These are phyloP conservation scores for Rhododendron henanense DNA, from an alignment of 148 eudicot genomes.

Conservation along the genomic window DNA sequence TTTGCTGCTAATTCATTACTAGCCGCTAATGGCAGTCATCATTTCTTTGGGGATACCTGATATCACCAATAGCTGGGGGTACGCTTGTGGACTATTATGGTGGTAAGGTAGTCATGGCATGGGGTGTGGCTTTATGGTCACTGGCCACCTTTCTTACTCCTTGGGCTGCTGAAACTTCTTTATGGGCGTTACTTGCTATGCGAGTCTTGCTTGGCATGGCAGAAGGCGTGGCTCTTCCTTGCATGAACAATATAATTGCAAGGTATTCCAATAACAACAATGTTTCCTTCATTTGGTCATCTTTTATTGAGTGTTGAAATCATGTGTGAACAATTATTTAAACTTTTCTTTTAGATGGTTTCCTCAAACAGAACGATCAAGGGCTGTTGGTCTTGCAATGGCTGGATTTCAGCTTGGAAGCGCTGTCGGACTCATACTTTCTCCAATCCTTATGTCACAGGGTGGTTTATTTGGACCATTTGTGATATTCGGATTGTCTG, in stretches of 20 bases:
- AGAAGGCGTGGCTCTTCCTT: conserved; percentile 98
- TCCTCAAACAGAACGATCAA: conserved; percentile 74
- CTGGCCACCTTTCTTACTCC: conserved; percentile 86
- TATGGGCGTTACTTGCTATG: conserved; percentile 60
- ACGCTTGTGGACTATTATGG: conserved; percentile 89
- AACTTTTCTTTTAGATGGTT: conserved; percentile 66
- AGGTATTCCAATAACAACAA: conserved; percentile 34
- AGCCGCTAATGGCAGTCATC: conserved; percentile 73
- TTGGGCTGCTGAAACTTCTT: conserved; percentile 81
- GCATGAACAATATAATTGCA: conserved; percentile 87
- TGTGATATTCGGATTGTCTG: conserved; percentile 86
- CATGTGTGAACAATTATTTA: conserved; percentile 15
- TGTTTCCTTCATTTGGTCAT: background rate
- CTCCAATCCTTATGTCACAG: conserved; percentile 91
- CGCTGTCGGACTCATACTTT: conserved; percentile 81
- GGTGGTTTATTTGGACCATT: conserved; percentile 89
- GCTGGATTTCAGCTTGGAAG: conserved; percentile 96
- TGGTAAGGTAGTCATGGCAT: conserved; percentile 78
- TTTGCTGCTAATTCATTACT: conserved; percentile 38
- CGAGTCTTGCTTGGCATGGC: conserved; percentile 84
- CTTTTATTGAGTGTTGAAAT: background rate
- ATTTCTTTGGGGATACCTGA: conserved; percentile 91
- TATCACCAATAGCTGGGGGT: conserved; percentile 92
- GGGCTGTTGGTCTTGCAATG: conserved; percentile 96
- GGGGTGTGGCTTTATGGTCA: conserved; percentile 95